phyloP scores from a whole-genome alignment of 202 grass and related monocot genomes.

The Setaria viridis region DNA sequence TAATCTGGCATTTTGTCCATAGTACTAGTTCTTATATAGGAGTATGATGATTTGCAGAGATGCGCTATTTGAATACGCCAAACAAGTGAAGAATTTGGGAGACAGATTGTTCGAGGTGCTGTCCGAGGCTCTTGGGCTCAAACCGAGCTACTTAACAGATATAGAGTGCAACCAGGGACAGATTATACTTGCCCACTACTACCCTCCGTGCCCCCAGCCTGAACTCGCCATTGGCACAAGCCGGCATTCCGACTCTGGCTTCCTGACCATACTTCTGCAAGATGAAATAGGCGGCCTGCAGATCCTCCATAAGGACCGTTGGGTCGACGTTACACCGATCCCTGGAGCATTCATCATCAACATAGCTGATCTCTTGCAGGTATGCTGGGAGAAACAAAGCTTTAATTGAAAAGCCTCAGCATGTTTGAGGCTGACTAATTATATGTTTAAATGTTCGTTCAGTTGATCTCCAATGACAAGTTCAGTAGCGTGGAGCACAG shows the following conservation, averaged over 20 bases:
- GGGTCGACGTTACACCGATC: slow-evolving; percentile 56
- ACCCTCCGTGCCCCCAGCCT: slow-evolving; percentile 63
- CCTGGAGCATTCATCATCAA: slow-evolving; percentile 68
- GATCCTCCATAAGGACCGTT: slow-evolving; percentile 48
- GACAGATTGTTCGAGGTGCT: slow-evolving; percentile 50
- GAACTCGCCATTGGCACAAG: slow-evolving; percentile 58
- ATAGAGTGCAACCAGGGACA: slow-evolving; percentile 71
- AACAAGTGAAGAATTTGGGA: slow-evolving; percentile 54
- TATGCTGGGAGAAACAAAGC: background rate
- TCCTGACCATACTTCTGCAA: slow-evolving; percentile 70
- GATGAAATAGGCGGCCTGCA: slow-evolving; percentile 62
- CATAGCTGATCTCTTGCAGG: slow-evolving; percentile 62
- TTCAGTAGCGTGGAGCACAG: slow-evolving; percentile 68
- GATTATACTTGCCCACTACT: slow-evolving; percentile 58
- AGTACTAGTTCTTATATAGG: background rate
- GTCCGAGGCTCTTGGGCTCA: slow-evolving; percentile 53
- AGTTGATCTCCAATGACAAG: slow-evolving; percentile 72
- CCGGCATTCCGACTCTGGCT: slow-evolving; percentile 61
- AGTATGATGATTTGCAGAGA: slow-evolving; percentile 29
- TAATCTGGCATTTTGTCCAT: background rate
- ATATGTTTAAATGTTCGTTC: background rate
- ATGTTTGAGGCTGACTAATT: background rate
- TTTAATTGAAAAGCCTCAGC: background rate
- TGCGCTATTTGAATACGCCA: slow-evolving; percentile 47
- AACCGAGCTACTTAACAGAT: slow-evolving; percentile 52